Evolutionary conservation across 2,329 filamentous ascomycete genomes (phyloP).

Genomic region (Verticillium dahliae): DNA sequence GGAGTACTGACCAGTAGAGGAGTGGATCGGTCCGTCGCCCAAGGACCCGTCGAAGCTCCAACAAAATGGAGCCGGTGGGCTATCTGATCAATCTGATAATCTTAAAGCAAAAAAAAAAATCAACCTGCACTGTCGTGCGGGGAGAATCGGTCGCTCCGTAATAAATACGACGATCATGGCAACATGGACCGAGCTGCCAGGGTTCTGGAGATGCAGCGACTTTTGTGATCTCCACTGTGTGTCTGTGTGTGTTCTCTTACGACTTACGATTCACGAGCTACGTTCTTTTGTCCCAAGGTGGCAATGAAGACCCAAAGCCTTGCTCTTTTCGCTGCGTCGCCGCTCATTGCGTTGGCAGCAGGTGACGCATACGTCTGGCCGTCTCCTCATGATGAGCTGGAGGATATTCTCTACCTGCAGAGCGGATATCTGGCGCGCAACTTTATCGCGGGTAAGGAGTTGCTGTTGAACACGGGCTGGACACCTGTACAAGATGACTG

Average conservation of each 20-base stretch:
- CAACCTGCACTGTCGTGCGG: neutral
- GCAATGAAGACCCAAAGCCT: neutral
- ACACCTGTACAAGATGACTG: neutral
- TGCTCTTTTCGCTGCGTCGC: neutral
- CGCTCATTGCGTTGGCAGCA: neutral
- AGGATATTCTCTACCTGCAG: slow-evolving; percentile 14
- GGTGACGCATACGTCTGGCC: slow-evolving; percentile 14
- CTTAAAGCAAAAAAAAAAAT: neutral
- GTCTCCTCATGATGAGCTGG: slow-evolving; percentile 13
- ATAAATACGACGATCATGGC: neutral
- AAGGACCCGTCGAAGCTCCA: neutral
- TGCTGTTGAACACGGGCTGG: neutral
- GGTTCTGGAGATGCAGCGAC: neutral
- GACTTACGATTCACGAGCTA: neutral
- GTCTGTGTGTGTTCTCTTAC: too few species aligned
- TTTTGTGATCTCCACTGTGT: neutral
- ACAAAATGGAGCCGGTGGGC: neutral
- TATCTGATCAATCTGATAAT: slow-evolving; percentile 3
- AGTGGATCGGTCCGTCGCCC: neutral
- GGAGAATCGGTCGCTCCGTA: neutral
- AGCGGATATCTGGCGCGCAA: slow-evolving; percentile 13
- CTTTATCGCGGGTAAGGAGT: slow-evolving; percentile 14
- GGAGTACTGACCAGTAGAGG: neutral
- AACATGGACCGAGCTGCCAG: neutral
- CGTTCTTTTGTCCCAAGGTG: neutral